Base-by-base conservation (phyloP, 1,284 basidiomycete genomes). In the Thecaphora frezii region DNA sequence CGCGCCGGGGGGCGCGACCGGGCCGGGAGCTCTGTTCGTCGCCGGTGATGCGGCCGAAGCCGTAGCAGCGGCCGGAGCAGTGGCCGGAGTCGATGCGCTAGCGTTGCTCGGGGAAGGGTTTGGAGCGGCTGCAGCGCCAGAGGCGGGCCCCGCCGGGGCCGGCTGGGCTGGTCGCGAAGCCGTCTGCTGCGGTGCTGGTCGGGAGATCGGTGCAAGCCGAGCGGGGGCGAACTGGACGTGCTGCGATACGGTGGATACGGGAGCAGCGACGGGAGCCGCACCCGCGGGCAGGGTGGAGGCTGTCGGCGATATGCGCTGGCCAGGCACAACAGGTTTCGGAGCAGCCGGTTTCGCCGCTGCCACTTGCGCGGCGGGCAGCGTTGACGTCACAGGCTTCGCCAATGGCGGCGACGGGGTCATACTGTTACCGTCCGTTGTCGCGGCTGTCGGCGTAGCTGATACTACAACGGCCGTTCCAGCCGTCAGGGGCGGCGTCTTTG, bases 31-130 rank as follows among this genome's bases (percentile, higher is more conserved):
- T 30, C 14, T 30, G 28, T 14, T 30, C 28, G 28, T 30, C 28
- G 14, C 28, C 28, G 28, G 28, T 14, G 28, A 8, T 14, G 28
- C 18, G 9, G n/a, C 38, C 33, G 33, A 37, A 19, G 40, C 14
- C 19, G 54, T 18, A 18, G 46, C 37, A 26, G 23, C 45, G 16
- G 47, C 44, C 7, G 53, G 19, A 16, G 53, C 14, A 21, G 43
- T 40, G 5, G 50, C 53, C 22, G 56, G 47, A 38, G 48, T 56
- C 28, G 28, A 30, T 30, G 13, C 46, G n/a, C n/a, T n/a, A n/a
- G n/a, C n/a, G n/a, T n/a, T n/a, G n/a, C n/a, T n/a, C n/a, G n/a
- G n/a, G n/a, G n/a, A n/a, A n/a, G n/a, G n/a, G n/a, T n/a, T n/a
- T n/a, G 28, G 28, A 5, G 28, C 38, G 8, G 42, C 24, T n/a